Evolutionary conservation across 1,139 yeast genomes (phyloP), one percentile per base, ranked within the genome.

Genomic region (Tardiomyces digboiensis): DNA sequence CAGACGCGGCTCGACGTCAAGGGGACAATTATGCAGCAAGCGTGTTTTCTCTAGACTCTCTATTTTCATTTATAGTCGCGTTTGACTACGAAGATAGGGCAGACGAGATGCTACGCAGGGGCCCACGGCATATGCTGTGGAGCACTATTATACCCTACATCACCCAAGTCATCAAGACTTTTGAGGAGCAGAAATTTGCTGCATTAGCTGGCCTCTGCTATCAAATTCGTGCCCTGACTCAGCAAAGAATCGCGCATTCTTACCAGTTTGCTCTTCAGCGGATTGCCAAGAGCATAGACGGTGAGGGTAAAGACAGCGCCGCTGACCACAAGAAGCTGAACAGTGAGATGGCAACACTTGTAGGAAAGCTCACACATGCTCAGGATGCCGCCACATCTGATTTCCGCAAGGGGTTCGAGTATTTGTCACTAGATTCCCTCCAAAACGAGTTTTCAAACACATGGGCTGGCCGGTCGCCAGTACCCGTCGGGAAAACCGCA

Each of bases 71-170:
- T 46, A 53, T 67, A 23, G 59, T 66, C 2, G 71, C 64, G 4
- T 67, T 68, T 47, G 67, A 66, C 46, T 66, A 61, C 46, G 71
- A 66, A 40, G 72, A 68, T 43, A 53, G 64, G 18, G 64, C 59
- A 22, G 62, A 56, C 23, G 48, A 49, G 37, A 51, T 54, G 44
- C 46, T 51, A 44, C 49, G 49, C 39, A 50, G 47, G 19, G 52
- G 47, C 5, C 57, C 59, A 2, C 58, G 57, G 14, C 55, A 60
- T 26, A 56, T 57, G 21, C 58, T 67, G 10, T 67, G 72, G 72
- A 39, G 48, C 7, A 59, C 70, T 1, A 53, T 67, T 20, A 49
- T 62, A 7, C 69, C 67, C 10, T 67, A 54, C 45, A 52, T 65
- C 19, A 38, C 37, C 41, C 29, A 45, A 48, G 39, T 39, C 44